Conservation (phyloP, 1,284 basidiomycete species). For the Malassezia furfur region DNA sequence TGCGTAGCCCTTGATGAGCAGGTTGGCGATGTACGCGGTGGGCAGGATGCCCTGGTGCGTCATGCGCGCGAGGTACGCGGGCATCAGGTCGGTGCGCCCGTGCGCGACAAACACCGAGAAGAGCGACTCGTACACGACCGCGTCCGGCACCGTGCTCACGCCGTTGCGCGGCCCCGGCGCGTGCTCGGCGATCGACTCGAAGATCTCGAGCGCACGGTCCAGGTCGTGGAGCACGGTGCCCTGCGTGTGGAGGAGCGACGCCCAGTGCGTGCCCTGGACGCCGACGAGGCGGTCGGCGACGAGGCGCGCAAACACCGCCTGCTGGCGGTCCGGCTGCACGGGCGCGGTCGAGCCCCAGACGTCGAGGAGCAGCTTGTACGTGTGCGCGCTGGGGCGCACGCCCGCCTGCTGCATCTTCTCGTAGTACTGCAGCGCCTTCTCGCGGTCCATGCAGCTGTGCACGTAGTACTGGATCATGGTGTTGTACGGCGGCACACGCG, state of each 20-base stretch:
- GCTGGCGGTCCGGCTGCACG: slow-evolving; percentile 68
- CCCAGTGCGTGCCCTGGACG: slow-evolving; percentile 80
- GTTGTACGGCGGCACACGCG: slow-evolving; percentile 86
- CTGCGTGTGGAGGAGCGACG: slow-evolving; percentile 78
- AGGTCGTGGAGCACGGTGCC: slow-evolving; percentile 73
- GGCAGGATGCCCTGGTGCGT: slow-evolving; percentile 61
- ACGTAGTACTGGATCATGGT: slow-evolving; percentile 98
- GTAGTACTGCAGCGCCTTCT: slow-evolving; percentile 57
- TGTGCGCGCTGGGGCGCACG: slow-evolving; percentile 52
- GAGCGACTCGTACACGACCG: slow-evolving; percentile 80
- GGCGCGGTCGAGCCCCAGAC: slow-evolving; percentile 71
- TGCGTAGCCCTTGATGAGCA: slow-evolving; percentile 62
- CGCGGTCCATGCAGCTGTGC: slow-evolving; percentile 74
- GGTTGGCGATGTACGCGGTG: slow-evolving; percentile 92
- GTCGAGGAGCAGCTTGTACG: slow-evolving; percentile 66
- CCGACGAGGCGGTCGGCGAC: slow-evolving; percentile 53
- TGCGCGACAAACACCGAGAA: slow-evolving; percentile 76
- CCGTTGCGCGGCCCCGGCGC: slow-evolving; percentile 44
- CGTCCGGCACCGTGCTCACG: slow-evolving; percentile 57
- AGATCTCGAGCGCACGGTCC: slow-evolving; percentile 65
- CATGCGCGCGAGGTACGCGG: slow-evolving; percentile 62
- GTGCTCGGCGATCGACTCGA: slow-evolving; percentile 62
- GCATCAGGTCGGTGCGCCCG: slow-evolving; percentile 69
- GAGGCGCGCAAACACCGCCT: slow-evolving; percentile 62
- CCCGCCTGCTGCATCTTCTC: slow-evolving; percentile 59